Evolutionary conservation across 257 asterid genomes (phyloP), one percentile per base, ranked within the genome.

Genomic region (Solanum dulcamara): DNA sequence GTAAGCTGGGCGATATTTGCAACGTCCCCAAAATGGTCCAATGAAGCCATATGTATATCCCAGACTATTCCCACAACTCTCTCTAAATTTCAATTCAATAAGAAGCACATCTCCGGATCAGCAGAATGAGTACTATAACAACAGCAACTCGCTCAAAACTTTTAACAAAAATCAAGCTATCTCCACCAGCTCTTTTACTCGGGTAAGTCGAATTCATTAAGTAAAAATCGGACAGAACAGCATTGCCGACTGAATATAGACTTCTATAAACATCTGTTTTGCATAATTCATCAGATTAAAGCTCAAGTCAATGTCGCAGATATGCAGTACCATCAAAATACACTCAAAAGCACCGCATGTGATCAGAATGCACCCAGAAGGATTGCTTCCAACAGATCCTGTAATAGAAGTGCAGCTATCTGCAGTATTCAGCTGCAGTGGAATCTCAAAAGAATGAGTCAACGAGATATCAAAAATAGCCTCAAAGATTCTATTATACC

Each of bases 1-100:
- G 94, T 87, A n/a, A 95, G 91, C 87, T 95, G 98, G 83, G 98
- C 98, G 18, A 92, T 86, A 86, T 92, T 95, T 55, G 98, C 98
- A 18, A 94, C 85, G 75, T 91, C 96, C 87, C 97, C 98, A 71
- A 94, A 92, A 89, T 91, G 91, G 51, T 91, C 95, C 97, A 94
- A 92, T 22, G 89, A 26, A 2, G 98, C 81, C 98, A 95, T 95
- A 77, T 9, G 6, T 28, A 28, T 28, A 77, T 77, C 5, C 64
- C 37, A 5, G 64, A 40, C 18, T 64, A 75, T n/a, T 44, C 85
- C 35, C 71, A 77, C 84, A 87, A 50, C 83, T 77, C 85, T 20
- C 51, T 17, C 55, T 44, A 15, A 32, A 32, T 85, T 84, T 71
- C 50, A 84, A 81, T 53, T 86, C 86, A 81, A 85, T 70, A 20